A percentile compares a stretch with the other conserved stretches of the same genome.
These are phyloP conservation scores for Carallia pectinifolia DNA, from an alignment of 345 rosid species.

Conservation along the genomic window DNA sequence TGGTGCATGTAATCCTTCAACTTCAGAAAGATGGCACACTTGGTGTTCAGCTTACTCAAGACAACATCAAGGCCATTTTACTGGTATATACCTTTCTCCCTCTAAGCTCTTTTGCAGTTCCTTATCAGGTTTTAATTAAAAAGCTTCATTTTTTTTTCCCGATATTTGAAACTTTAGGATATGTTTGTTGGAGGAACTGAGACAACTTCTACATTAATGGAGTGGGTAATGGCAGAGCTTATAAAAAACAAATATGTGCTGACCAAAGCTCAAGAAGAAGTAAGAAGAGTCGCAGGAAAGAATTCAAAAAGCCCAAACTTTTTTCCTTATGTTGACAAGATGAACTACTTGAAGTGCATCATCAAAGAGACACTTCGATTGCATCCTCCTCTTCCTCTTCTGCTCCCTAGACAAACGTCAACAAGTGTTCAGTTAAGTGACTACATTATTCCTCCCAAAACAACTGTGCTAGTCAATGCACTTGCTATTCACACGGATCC, in stretches of 20 bases:
- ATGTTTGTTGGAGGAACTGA: slow-evolving; percentile 33
- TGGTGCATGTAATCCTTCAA: slow-evolving; percentile 13
- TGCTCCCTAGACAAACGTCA: slow-evolving; percentile 27
- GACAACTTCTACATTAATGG: slow-evolving; percentile 23
- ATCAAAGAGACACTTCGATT: slow-evolving; percentile 30
- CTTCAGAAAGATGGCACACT: slow-evolving; percentile 4
- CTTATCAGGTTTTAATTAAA: neutral
- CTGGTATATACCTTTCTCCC: neutral
- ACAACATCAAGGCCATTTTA: slow-evolving; percentile 21
- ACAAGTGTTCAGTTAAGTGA: slow-evolving; percentile 5
- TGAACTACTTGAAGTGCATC: slow-evolving; percentile 16
- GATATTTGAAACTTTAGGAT: slow-evolving; percentile 18
- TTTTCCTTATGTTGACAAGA: neutral
- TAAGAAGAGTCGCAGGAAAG: slow-evolving; percentile 16
- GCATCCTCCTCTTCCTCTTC: slow-evolving; percentile 20
- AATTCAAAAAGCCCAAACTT: neutral
- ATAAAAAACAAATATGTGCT: slow-evolving; percentile 2
- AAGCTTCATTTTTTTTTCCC: no score
- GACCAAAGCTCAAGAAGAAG: slow-evolving; percentile 27
- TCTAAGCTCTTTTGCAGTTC: neutral
- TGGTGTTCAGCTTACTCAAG: slow-evolving; percentile 1
- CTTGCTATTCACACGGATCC: slow-evolving; percentile 27
- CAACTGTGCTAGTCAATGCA: slow-evolving; percentile 20
- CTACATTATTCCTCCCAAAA: slow-evolving; percentile 15
- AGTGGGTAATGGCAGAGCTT: slow-evolving; percentile 32